These are phyloP conservation scores for Raphidocelis subcapitata DNA, from an alignment of 139 green algal genomes.

Conservation along the genomic window DNA sequence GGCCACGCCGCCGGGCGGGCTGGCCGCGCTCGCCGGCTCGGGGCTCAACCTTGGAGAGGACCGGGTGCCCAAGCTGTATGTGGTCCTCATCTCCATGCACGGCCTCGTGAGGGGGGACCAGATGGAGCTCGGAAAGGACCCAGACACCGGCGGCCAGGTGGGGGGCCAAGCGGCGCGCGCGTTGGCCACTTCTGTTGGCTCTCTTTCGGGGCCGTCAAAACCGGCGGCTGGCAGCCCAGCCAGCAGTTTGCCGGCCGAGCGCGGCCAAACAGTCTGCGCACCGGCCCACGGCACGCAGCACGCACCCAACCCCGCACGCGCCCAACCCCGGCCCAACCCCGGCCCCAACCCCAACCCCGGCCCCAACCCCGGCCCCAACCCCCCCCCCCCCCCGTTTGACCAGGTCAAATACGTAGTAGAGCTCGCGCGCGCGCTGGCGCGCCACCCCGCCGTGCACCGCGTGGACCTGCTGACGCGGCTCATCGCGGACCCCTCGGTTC, in stretches of 20 bases:
- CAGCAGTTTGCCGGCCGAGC: too few relatives aligned
- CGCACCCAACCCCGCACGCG: too few relatives aligned
- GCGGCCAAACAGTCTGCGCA: too few relatives aligned
- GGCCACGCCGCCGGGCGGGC: too few relatives aligned
- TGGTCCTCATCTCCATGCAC: constrained; percentile 87
- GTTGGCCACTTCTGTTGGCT: too few relatives aligned
- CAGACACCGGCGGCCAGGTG: constrained; percentile 91
- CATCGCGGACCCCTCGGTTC: constrained; percentile 71
- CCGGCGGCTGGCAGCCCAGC: too few relatives aligned
- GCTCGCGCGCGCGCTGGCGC: constrained; percentile 81
- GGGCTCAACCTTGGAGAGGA: not conserved
- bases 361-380: too few relatives aligned
- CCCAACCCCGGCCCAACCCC: too few relatives aligned
- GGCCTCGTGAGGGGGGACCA: constrained; percentile 84
- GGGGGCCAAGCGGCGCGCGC: not conserved
- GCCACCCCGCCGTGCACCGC: constrained; percentile 85
- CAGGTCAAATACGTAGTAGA: constrained; percentile 97
- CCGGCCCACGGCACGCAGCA: too few relatives aligned
- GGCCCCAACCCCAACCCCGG: too few relatives aligned
- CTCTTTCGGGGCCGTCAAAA: too few relatives aligned
- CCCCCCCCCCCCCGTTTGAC: too few relatives aligned
- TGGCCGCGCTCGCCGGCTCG: not conserved
- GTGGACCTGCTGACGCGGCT: constrained; percentile 94
- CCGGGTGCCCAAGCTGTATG: constrained; percentile 66
- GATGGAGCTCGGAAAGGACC: constrained; percentile 94